Percentiles rank a stretch among this genome's conserved stretches.
phyloP scores from a whole-genome alignment of 345 rosid species.

The Turnera subulata region DNA sequence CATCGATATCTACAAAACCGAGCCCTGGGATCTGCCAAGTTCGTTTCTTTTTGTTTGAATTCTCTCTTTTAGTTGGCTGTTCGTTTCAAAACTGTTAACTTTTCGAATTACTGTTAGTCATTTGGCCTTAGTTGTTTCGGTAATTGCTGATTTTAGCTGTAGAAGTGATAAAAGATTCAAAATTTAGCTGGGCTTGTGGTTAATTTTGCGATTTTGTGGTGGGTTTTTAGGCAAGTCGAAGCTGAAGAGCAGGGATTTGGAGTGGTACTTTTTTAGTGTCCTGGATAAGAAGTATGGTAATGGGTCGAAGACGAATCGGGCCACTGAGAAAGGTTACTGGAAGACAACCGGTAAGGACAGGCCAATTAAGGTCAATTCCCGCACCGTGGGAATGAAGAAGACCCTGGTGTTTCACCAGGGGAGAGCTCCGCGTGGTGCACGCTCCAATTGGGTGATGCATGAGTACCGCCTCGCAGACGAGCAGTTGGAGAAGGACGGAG shows the following conservation, averaged over 20 bases:
- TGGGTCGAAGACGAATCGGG: slow-evolving; percentile 86
- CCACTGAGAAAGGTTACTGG: slow-evolving; percentile 94
- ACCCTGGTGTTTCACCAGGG: slow-evolving; percentile 90
- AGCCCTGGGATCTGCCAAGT: slow-evolving; percentile 99
- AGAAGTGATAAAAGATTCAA: background rate
- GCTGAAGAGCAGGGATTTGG: slow-evolving; percentile 82
- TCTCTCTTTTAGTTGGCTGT: background rate
- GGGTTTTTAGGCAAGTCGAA: slow-evolving; percentile 54
- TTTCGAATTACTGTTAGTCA: too few relatives aligned
- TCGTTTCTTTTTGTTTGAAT: background rate
- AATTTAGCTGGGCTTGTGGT: background rate
- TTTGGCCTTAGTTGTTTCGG: background rate
- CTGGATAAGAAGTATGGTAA: slow-evolving; percentile 82
- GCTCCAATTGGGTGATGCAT: slow-evolving; percentile 97
- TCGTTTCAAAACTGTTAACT: too few relatives aligned
- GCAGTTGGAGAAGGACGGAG: slow-evolving; percentile 47
- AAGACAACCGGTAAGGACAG: slow-evolving; percentile 96
- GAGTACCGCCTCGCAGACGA: slow-evolving; percentile 76
- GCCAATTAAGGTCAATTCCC: slow-evolving; percentile 38
- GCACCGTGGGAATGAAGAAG: slow-evolving; percentile 87
- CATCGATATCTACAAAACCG: slow-evolving; percentile 67
- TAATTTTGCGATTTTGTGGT: slow-evolving; percentile 7
- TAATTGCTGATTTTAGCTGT: too few relatives aligned
- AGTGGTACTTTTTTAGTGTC: slow-evolving; percentile 89
- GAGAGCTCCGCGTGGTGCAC: slow-evolving; percentile 82